phyloP scores from a whole-genome alignment of 1,284 basidiomycete species.

The Albatrellus sp. region DNA sequence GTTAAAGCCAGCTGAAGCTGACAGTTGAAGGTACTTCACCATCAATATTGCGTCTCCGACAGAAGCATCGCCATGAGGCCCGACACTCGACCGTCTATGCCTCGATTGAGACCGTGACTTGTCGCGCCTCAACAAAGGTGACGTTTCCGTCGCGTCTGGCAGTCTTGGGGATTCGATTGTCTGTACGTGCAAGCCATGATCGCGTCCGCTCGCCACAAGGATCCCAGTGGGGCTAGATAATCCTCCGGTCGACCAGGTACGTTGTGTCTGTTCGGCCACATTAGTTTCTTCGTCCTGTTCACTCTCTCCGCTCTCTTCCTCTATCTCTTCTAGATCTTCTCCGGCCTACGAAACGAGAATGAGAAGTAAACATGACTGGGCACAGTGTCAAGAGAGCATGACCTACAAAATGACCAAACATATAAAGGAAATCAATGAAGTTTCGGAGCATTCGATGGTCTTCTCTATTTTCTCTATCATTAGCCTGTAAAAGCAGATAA shows the following conservation, averaged over 20 bases:
- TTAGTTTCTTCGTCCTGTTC: constrained; percentile 20
- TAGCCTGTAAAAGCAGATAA: constrained; percentile 64
- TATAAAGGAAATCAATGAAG: constrained; percentile 86
- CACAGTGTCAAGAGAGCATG: neutral
- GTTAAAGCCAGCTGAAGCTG: constrained; percentile 5
- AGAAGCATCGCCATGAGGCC: constrained; percentile 70
- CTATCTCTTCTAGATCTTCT: constrained; percentile 87
- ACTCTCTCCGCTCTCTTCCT: constrained; percentile 39
- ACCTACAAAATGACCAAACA: constrained; percentile 91
- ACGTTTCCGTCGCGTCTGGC: constrained; percentile 16
- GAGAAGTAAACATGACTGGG: neutral
- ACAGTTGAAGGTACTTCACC: constrained; percentile 32
- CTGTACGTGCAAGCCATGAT: constrained; percentile 8
- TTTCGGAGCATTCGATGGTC: constrained; percentile 64
- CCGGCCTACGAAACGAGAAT: constrained; percentile 50
- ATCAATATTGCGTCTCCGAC: constrained; percentile 85
- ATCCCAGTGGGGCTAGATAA: too few species aligned
- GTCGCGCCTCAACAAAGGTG: constrained; percentile 15
- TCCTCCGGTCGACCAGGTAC: neutral
- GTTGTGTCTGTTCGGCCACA: constrained; percentile 1
- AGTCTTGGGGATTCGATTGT: constrained; percentile 9
- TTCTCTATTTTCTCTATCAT: constrained; percentile 46
- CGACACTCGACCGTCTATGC: constrained; percentile 41
- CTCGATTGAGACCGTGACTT: constrained; percentile 35
- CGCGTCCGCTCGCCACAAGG: too few species aligned